Base-by-base conservation (phyloP, 441 rosid genomes). In the Raphanus hybrid region DNA sequence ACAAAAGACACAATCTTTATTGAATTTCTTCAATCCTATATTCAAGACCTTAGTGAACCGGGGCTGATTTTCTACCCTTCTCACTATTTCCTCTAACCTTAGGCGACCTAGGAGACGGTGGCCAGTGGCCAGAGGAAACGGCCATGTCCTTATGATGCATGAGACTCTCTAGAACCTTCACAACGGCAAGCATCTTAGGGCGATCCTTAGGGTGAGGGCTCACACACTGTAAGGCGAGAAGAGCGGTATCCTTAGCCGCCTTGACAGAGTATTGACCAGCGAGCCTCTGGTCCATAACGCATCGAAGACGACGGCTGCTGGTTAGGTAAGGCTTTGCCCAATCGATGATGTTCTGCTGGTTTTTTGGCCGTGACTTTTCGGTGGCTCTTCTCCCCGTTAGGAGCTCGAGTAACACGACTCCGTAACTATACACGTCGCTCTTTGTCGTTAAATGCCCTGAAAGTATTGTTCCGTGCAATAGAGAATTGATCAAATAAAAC, bases 381-480 rank as follows among this genome's bases (percentile, higher is more conserved):
- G 87, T 80, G 16, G 89, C 82, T 77, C 91, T 83, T 74, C 90
- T 85, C 2, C 93, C 93, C 0, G 93, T 89, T 16, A 89, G 74
- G 6, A 89, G 74, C 61, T 89, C 91, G 48, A 89, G 64, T 39
- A 89, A 70, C 3, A 89, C 93, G 20, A 89, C 94, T 0, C 94
- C 94, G 7, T 86, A 90, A 15, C 94, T 90, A 7, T 90, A 90
- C 1, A 90, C 86, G 20, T 90, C 92, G 26, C 92, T 90, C 62
- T 86, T 90, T 0, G 89, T 88, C 0, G 94, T 90, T 69, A 90
- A 77, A 52, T 90, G 94, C 48, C 94, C 93, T 89, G 85, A 72
- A 76, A 65, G 45, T 26, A 48, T 43, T 48, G 35, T 5, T 64
- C 18, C 5, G 32, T 29, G 32, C 52, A 15, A 55, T 29, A 29